Percentiles rank a stretch among this genome's conserved stretches.
Evolutionary conservation across 805 yeast species (phyloP).

Genomic region (Barnettozyma botsteinii): DNA sequence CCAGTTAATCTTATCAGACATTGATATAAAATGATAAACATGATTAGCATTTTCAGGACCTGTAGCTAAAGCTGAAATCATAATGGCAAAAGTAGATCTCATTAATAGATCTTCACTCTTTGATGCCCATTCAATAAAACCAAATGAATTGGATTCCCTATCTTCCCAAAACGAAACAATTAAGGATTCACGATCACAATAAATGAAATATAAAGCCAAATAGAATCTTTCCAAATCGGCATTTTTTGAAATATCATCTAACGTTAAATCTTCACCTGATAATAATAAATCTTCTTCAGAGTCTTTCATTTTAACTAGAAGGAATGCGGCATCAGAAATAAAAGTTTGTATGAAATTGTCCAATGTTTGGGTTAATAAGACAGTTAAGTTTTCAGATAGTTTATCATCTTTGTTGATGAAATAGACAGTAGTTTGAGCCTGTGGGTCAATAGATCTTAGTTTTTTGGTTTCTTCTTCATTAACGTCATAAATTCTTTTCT

Average conservation of each 20-base stretch:
- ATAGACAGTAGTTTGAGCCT: conserved; percentile 18
- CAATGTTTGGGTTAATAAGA: conserved; percentile 34
- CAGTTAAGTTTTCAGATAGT: conserved; percentile 23
- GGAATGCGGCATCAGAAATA: conserved; percentile 58
- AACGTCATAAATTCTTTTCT: conserved; percentile 47
- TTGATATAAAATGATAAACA: conserved; percentile 41
- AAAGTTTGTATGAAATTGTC: conserved; percentile 49
- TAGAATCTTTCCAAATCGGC: conserved; percentile 89
- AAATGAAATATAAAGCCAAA: conserved; percentile 64
- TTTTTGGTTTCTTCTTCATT: conserved; percentile 37
- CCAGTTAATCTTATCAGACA: conserved; percentile 45
- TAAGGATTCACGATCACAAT: conserved; percentile 52
- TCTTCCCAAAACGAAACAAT: conserved; percentile 65
- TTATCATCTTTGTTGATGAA: conserved; percentile 17
- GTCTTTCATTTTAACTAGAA: conserved; percentile 62
- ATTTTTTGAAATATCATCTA: conserved; percentile 61
- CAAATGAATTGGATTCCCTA: conserved; percentile 58
- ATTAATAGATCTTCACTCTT: conserved; percentile 74
- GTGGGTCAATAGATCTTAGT: conserved; percentile 24
- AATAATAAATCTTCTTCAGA: conserved; percentile 68
- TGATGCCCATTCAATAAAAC: conserved; percentile 86
- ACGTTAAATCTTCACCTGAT: conserved; percentile 48
- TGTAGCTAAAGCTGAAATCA: conserved; percentile 68
- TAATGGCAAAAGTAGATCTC: conserved; percentile 73
- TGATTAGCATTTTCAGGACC: conserved; percentile 50